phyloP scores from a whole-genome alignment of 2,329 filamentous ascomycete species.

The Grosmannia serpens region DNA sequence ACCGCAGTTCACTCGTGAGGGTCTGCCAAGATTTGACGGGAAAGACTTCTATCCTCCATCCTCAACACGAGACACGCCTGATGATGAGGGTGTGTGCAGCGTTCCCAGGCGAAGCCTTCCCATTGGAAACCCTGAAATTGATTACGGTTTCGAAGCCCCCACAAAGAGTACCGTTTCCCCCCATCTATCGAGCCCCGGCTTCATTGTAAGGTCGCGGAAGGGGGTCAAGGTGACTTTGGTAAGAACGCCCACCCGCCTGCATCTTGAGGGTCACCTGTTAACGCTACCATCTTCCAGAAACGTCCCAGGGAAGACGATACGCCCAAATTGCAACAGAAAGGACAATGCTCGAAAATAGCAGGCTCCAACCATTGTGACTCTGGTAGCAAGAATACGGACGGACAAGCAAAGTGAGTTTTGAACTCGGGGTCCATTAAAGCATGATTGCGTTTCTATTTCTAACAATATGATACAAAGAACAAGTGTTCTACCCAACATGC shows the following conservation, averaged over 20 bases:
- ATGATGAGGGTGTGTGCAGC: background rate
- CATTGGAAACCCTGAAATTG: background rate
- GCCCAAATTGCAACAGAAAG: background rate
- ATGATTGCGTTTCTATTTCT: background rate
- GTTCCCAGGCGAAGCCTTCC: background rate
- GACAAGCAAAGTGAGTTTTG: background rate
- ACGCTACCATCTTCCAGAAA: background rate
- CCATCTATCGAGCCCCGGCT: background rate
- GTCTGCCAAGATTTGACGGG: conserved; percentile 52
- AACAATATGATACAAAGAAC: conserved; percentile 17
- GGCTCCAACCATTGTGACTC: background rate
- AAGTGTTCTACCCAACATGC: conserved; percentile 35
- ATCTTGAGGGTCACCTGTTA: background rate
- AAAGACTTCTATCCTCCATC: conserved; percentile 53
- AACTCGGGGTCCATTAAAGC: background rate
- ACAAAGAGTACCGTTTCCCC: background rate
- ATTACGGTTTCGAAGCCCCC: background rate
- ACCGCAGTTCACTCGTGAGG: conserved; percentile 35
- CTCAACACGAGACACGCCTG: conserved; percentile 17
- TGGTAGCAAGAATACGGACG: background rate
- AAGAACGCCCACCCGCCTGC: background rate
- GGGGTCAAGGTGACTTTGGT: conserved; percentile 12
- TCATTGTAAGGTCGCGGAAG: conserved; percentile 1
- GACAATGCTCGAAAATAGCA: background rate
- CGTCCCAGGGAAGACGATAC: background rate